phyloP scores from a whole-genome alignment of 2,329 filamentous ascomycete species.

The Botrytis elliptica region DNA sequence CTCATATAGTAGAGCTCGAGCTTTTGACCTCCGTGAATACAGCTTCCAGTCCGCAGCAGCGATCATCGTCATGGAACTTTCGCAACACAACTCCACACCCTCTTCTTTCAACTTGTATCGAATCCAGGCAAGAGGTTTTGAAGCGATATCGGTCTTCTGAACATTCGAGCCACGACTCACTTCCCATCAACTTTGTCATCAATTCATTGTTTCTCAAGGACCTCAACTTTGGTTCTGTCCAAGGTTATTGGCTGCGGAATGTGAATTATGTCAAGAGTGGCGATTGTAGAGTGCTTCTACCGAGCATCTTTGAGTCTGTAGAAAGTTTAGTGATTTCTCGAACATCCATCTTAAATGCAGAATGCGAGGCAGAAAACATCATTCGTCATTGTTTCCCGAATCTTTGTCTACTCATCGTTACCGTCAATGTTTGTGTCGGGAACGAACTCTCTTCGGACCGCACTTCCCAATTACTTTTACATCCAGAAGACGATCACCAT shows the following conservation, averaged over 20 bases:
- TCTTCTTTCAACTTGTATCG: slow-evolving; percentile 1
- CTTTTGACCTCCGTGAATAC: background rate
- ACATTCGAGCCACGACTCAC: background rate
- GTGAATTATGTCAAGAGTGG: background rate
- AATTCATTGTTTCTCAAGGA: background rate
- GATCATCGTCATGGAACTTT: background rate
- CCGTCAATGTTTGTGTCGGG: background rate
- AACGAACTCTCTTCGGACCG: background rate
- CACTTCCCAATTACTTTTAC: background rate
- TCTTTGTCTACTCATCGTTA: slow-evolving; percentile 9
- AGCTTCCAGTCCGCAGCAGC: too few species aligned
- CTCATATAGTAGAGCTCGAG: background rate
- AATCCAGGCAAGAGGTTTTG: slow-evolving; percentile 2
- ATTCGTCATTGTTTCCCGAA: slow-evolving; percentile 7
- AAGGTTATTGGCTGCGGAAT: background rate
- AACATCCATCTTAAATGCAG: background rate
- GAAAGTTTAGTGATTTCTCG: slow-evolving; percentile 11
- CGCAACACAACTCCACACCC: background rate
- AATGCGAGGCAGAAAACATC: slow-evolving; percentile 8
- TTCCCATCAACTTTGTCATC: background rate
- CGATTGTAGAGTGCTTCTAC: background rate
- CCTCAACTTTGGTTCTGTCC: background rate
- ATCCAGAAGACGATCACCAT: slow-evolving; percentile 5
- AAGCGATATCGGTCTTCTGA: background rate
- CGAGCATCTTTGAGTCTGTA: background rate